Evolutionary conservation across 306 rosid species (phyloP).

Genomic region (Sindora glabra): DNA sequence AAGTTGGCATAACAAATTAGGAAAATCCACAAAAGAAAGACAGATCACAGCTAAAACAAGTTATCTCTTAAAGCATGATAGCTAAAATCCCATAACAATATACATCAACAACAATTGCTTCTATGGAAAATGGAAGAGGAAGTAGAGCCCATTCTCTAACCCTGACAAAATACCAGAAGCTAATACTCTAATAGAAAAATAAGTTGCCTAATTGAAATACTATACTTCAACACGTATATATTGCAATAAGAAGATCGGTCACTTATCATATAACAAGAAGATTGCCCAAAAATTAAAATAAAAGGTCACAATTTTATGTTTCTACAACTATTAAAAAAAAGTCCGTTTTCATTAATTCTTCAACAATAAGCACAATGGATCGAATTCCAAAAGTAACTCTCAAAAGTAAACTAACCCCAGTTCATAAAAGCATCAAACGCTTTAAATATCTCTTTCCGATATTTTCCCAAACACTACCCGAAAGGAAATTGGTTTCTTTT

Average conservation of each 20-base stretch:
- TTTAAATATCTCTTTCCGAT: too few species aligned
- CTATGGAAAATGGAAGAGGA: slow-evolving; percentile 19
- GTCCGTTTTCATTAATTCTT: slow-evolving; percentile 47
- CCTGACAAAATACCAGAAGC: slow-evolving; percentile 35
- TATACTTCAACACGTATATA: too few species aligned
- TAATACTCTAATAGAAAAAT: slow-evolving; percentile 32
- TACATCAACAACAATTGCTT: slow-evolving; percentile 8
- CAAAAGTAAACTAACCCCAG: slow-evolving; percentile 35
- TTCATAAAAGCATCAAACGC: slow-evolving; percentile 47
- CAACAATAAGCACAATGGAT: slow-evolving; percentile 33
- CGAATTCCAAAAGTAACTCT: slow-evolving; percentile 20
- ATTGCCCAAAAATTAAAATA: slow-evolving; percentile 10
- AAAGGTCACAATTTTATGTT: slow-evolving; percentile 23
- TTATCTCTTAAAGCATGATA: slow-evolving; percentile 9
- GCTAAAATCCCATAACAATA: slow-evolving; percentile 20
- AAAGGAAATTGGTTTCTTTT: too few species aligned
- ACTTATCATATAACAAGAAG: slow-evolving; percentile 20
- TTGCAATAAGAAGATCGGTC: slow-evolving; percentile 21
- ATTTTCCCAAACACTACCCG: too few species aligned
- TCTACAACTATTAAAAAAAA: slow-evolving; percentile 13
- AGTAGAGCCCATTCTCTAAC: slow-evolving; percentile 32
- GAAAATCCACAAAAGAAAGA: slow-evolving; percentile 4
- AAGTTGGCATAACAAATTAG: background rate
- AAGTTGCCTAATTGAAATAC: slow-evolving; percentile 15
- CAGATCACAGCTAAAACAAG: slow-evolving; percentile 17